Evolutionary conservation across 495 filamentous ascomycete genomes (phyloP).

Genomic region (Podospora pseudopauciseta): DNA sequence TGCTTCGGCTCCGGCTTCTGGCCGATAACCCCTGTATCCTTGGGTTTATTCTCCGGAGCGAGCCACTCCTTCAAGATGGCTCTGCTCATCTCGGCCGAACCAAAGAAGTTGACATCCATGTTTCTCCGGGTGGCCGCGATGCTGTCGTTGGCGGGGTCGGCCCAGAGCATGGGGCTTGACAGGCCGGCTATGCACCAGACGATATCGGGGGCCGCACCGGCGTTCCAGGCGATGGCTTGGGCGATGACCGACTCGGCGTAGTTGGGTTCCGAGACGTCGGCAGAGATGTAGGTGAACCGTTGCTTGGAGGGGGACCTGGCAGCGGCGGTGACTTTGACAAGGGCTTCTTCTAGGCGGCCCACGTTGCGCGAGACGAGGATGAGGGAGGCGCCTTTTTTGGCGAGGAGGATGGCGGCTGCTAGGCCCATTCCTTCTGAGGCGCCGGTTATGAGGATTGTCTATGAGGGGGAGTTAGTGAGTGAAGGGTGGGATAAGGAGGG

Average conservation of each 20-base stretch:
- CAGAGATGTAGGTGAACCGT: slow-evolving; percentile 77
- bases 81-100: slow-evolving; percentile 82
- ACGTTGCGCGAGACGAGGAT: slow-evolving; percentile 77
- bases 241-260: slow-evolving; percentile 66
- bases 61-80: slow-evolving; percentile 60
- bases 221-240: slow-evolving; percentile 81
- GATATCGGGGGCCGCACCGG: slow-evolving; percentile 67
- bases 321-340: slow-evolving; percentile 60
- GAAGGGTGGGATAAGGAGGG: not conserved
- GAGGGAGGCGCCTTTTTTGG: slow-evolving; percentile 80
- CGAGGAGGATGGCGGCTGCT: slow-evolving; percentile 65
- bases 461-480: slow-evolving; percentile 8
- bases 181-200: slow-evolving; percentile 90
- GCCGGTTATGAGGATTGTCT: slow-evolving; percentile 87
- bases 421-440: slow-evolving; percentile 91
- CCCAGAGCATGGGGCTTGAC: slow-evolving; percentile 71
- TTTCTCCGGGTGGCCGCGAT: slow-evolving; percentile 64
- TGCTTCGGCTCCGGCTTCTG: slow-evolving; percentile 56
- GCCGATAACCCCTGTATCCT: not conserved
- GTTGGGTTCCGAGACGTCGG: slow-evolving; percentile 67
- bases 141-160: slow-evolving; percentile 61
- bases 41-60: slow-evolving; percentile 35
- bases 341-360: slow-evolving; percentile 67
- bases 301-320: slow-evolving; percentile 61
- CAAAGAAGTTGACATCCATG: slow-evolving; percentile 92